Conservation (phyloP, 192 early-diverging fungal species). For the Dissophora ornata region DNA sequence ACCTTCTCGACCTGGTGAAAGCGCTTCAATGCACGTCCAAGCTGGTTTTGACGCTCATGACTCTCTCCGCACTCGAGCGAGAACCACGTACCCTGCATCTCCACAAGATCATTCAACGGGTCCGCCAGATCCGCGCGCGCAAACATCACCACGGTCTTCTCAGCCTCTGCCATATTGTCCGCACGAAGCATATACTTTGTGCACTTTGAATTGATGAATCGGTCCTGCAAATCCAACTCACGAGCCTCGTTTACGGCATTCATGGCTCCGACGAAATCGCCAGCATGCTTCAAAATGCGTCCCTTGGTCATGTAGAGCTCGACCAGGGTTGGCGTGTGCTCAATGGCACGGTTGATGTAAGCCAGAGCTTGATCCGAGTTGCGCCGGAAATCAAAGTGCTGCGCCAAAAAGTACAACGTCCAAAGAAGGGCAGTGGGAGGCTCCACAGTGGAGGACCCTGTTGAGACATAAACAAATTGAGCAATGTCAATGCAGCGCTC, state of each 20-base stretch:
- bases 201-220: slow-evolving; percentile 94
- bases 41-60: slow-evolving; percentile 72
- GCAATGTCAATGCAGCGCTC: not conserved
- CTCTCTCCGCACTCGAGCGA: slow-evolving; percentile 80
- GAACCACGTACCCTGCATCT: slow-evolving; percentile 96
- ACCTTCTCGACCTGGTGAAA: slow-evolving; percentile 85
- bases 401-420: slow-evolving; percentile 93
- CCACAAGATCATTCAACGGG: slow-evolving; percentile 82
- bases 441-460: slow-evolving; percentile 69
- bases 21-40: slow-evolving; percentile 88
- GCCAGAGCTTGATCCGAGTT: slow-evolving; percentile 77
- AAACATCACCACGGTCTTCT: slow-evolving; percentile 87
- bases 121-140: slow-evolving; percentile 73
- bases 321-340: slow-evolving; percentile 88
- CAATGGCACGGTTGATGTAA: slow-evolving; percentile 84
- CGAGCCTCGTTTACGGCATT: slow-evolving; percentile 87
- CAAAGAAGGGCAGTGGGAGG: slow-evolving; percentile 85
- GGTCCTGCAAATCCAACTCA: slow-evolving; percentile 91
- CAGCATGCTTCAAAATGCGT: slow-evolving; percentile 93
- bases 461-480: not conserved
- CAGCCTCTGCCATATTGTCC: slow-evolving; percentile 84
- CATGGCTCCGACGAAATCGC: slow-evolving; percentile 77
- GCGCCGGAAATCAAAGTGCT: slow-evolving; percentile 84
- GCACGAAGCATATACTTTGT: slow-evolving; percentile 94
- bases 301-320: slow-evolving; percentile 95